Evolutionary conservation across 2,329 filamentous ascomycete genomes (phyloP), one percentile per base, ranked within the genome.

Genomic region (Cercospora sp.): DNA sequence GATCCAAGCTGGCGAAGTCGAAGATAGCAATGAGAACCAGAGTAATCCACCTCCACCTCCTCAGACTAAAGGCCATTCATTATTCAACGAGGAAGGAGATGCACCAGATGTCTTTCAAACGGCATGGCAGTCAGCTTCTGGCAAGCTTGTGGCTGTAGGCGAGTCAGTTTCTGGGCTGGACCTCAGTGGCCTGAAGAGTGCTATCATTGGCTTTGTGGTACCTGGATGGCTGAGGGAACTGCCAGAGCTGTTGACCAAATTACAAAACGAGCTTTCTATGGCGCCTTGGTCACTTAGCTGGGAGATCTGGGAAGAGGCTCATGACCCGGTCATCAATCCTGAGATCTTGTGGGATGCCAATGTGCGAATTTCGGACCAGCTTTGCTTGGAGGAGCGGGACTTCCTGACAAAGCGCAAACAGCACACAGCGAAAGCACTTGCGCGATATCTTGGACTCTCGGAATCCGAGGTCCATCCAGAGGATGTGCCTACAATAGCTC

Each of bases 301-400:
- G 76, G 92, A 97, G 73, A 95, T 99, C 67, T 98, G 95, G 95
- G 84, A 85, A 71, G 94, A 98, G 75, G 93, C 95, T 0, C 91
- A 93, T 67, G 92, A 98, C 76, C 88, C 93, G 0, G 84, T 88
- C 59, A 84, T 91, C 70, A 92, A 98, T 74, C 94, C 94, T 0
- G 95, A 99, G 78, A 96, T 98, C 67, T 82, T 88, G 34, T 93
- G 90, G 82, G 88, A 92, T 49, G 94, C 94, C 18, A 84, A 83
- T 21, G 95, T 99, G 1, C 88, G 95, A 24, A 88, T 98, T 3
- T 95, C 94, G 0, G 82, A 88, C 18, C 88, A 92, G 7, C 84
- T 99, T 1, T 97, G 95, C 72, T 84, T 88, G 0, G 93, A 97
- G 69, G 95, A 99, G 78, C 88, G 90, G 77, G 83, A 85, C 3